A percentile compares a stretch with the other conserved stretches of the same genome.
Conservation (phyloP, 805 yeast species). For the Danielozyma ontarioensis region DNA sequence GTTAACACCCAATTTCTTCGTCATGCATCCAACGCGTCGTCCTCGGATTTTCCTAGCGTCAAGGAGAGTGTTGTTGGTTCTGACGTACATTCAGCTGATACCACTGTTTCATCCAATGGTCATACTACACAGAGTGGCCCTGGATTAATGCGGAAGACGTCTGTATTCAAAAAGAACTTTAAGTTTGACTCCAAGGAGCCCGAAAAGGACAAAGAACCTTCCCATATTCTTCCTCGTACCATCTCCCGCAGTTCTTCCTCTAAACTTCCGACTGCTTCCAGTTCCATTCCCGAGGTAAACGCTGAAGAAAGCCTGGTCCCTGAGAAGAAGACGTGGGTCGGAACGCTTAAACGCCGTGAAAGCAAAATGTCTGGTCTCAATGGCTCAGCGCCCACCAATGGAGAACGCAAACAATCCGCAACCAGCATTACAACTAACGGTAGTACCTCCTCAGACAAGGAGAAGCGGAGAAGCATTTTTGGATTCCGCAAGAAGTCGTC, state of each 20-base stretch:
- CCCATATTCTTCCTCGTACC: too few species aligned
- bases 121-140: conserved; percentile 1
- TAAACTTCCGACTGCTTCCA: conserved; percentile 1
- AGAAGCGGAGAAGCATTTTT: conserved; percentile 27
- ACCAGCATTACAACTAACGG: conserved; percentile 12
- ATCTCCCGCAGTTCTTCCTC: conserved; percentile 8
- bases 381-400: conserved; percentile 1
- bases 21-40: background rate
- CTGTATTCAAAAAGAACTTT: conserved; percentile 28
- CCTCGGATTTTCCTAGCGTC: background rate
- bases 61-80: too few species aligned
- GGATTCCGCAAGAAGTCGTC: conserved; percentile 32
- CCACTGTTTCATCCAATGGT: background rate
- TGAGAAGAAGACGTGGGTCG: conserved; percentile 40
- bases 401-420: conserved; percentile 15
- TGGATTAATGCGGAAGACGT: conserved; percentile 6
- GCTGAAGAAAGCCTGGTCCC: conserved; percentile 8
- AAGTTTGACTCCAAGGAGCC: conserved; percentile 16
- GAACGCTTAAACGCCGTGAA: conserved; percentile 31
- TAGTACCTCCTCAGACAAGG: conserved; percentile 4
- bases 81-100: too few species aligned
- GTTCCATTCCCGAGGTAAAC: conserved; percentile 2
- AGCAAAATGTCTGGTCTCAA: conserved; percentile 9
- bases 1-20: conserved; percentile 1
- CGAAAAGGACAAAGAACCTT: conserved; percentile 7